Percentiles rank a stretch among this genome's conserved stretches.
phyloP scores from a whole-genome alignment of 345 rosid genomes.

The Garcia nutans region DNA sequence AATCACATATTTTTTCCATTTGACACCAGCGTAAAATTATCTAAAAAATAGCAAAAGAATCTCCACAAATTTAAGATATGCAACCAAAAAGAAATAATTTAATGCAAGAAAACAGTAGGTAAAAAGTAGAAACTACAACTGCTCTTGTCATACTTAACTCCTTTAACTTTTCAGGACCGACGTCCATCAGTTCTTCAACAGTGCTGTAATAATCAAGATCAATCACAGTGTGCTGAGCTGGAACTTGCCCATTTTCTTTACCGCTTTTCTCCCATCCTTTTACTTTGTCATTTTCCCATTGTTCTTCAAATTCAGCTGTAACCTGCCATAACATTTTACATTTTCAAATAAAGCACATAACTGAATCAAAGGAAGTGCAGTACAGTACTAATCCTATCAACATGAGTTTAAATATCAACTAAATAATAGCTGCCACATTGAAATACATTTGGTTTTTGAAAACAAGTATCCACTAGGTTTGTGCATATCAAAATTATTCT shows the following conservation, averaged over 20 bases:
- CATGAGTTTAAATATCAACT: background rate
- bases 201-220: slow-evolving; percentile 93
- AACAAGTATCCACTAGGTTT: background rate
- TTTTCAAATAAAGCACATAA: slow-evolving; percentile 1
- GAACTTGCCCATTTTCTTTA: slow-evolving; percentile 57
- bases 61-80: background rate
- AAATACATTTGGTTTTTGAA: background rate
- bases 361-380: background rate
- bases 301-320: slow-evolving; percentile 73
- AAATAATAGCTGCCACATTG: background rate
- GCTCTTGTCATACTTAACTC: slow-evolving; percentile 47
- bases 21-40: background rate
- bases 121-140: background rate
- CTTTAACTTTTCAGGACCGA: slow-evolving; percentile 89
- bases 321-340: slow-evolving; percentile 41
- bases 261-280: slow-evolving; percentile 61
- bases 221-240: slow-evolving; percentile 44
- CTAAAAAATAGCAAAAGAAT: background rate
- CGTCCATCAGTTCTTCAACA: slow-evolving; percentile 81
- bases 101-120: background rate
- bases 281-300: slow-evolving; percentile 52
- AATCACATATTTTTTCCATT: background rate
- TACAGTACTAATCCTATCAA: too few species aligned
- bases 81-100: background rate
- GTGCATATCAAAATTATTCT: background rate